phyloP scores from a whole-genome alignment of 768 basidiomycete species.

The Cyathus striatus region DNA sequence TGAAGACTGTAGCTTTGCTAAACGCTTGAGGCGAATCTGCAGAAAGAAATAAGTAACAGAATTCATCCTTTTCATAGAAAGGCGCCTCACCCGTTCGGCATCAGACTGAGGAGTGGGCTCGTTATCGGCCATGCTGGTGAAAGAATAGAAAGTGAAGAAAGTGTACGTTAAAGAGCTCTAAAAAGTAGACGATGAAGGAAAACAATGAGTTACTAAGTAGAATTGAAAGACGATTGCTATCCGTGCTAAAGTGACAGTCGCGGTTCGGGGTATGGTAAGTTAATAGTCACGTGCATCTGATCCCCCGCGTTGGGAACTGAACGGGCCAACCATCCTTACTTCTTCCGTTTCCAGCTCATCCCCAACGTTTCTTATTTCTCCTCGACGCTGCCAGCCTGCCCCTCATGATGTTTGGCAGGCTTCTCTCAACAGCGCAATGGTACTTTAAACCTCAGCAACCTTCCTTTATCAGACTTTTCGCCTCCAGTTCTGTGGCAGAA shows the following conservation, averaged over 20 bases:
- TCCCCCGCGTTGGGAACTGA: too few relatives aligned
- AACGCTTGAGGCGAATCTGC: slow-evolving; percentile 88
- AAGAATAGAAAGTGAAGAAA: neutral
- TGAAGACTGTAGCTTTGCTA: slow-evolving; percentile 78
- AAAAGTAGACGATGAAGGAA: neutral
- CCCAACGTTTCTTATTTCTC: too few relatives aligned
- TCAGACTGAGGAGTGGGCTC: slow-evolving; percentile 59
- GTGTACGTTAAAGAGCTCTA: neutral
- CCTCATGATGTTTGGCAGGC: neutral
- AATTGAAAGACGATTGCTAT: neutral
- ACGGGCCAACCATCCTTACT: too few relatives aligned
- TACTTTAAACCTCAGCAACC: slow-evolving; percentile 3
- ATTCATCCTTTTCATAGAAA: neutral
- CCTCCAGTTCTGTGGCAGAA: slow-evolving; percentile 46
- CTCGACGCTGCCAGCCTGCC: neutral
- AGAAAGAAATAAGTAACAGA: slow-evolving; percentile 6
- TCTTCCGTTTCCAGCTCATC: too few relatives aligned
- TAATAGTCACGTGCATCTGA: neutral
- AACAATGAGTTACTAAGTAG: neutral
- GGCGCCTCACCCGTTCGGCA: slow-evolving; percentile 65
- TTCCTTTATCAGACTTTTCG: slow-evolving; percentile 41
- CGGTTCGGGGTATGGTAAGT: neutral
- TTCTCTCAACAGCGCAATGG: neutral
- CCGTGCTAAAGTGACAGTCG: too few relatives aligned
- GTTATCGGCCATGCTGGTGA: slow-evolving; percentile 30